Conservation (phyloP, 1,284 basidiomycete genomes). For the Hymenochaete sp. region DNA sequence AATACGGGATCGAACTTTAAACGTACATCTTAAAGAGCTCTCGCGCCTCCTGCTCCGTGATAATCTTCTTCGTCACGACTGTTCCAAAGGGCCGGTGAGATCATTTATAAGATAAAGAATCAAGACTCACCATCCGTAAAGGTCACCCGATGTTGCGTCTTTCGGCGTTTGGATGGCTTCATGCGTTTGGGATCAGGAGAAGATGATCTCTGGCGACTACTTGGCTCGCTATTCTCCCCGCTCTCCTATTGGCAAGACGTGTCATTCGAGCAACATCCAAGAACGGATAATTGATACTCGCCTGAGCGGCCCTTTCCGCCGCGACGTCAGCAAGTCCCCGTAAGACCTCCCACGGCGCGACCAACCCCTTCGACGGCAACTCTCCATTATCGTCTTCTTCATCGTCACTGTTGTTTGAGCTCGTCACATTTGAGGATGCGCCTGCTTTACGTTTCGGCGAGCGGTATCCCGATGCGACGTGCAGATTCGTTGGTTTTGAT, state of each 20-base stretch:
- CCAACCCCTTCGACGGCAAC: constrained; percentile 68
- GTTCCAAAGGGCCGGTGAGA: constrained; percentile 8
- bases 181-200: constrained; percentile 52
- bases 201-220: constrained; percentile 62
- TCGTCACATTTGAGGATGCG: constrained; percentile 54
- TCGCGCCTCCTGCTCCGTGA: constrained; percentile 72
- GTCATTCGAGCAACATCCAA: constrained; percentile 6
- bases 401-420: constrained; percentile 72
- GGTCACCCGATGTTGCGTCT: constrained; percentile 43
- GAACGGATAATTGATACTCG: constrained; percentile 24
- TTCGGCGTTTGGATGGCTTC: constrained; percentile 63
- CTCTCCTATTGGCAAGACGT: constrained; percentile 47
- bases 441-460: constrained; percentile 49
- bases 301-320: constrained; percentile 66
- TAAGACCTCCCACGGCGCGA: constrained; percentile 77
- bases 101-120: background rate
- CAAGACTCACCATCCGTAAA: constrained; percentile 57
- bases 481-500: constrained; percentile 27
- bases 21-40: constrained; percentile 76
- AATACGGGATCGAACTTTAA: constrained; percentile 13
- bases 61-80: constrained; percentile 75
- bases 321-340: constrained; percentile 73
- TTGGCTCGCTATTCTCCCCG: constrained; percentile 64
- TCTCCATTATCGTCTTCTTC: constrained; percentile 67
- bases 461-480: constrained; percentile 26